Percentiles rank a stretch among this genome's conserved stretches.
phyloP scores from a whole-genome alignment of 2,329 filamentous ascomycete species.

The Catunica adiposa region DNA sequence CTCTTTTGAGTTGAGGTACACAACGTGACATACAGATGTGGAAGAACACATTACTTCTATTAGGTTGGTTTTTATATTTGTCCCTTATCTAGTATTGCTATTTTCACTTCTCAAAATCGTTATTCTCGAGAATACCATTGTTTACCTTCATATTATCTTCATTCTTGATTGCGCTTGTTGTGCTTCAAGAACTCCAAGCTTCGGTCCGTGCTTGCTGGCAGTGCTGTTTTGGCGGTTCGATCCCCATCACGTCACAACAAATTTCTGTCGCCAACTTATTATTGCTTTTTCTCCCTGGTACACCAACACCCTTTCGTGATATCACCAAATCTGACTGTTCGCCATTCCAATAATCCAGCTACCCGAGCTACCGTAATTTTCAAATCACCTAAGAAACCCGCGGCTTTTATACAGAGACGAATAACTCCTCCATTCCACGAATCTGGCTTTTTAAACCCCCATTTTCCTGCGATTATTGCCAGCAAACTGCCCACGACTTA shows the following conservation, averaged over 20 bases:
- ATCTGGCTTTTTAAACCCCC: neutral
- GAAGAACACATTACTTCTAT: neutral
- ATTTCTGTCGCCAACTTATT: neutral
- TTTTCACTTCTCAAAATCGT: too few species aligned
- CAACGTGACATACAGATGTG: neutral
- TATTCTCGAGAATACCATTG: too few species aligned
- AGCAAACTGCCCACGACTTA: too few species aligned
- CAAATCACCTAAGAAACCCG: too few species aligned
- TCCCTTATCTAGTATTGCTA: too few species aligned
- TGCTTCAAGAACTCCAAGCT: constrained; percentile 1
- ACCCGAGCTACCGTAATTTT: too few species aligned
- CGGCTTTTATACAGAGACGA: too few species aligned
- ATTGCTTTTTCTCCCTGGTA: neutral
- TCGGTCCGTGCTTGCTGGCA: constrained; percentile 1
- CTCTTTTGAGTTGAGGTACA: neutral
- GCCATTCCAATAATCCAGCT: neutral
- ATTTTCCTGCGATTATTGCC: neutral
- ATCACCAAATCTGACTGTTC: neutral
- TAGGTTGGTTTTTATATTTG: too few species aligned
- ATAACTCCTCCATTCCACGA: neutral
- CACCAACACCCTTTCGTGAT: neutral
- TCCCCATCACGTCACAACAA: constrained; percentile 3
- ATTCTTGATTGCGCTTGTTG: neutral
- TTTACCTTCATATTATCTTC: too few species aligned
- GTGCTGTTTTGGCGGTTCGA: constrained; percentile 4